A percentile compares a stretch with the other conserved stretches of the same genome.
phyloP scores from a whole-genome alignment of 225 moss, liverwort and hornwort species.

The Antitrichia curtipendula region DNA sequence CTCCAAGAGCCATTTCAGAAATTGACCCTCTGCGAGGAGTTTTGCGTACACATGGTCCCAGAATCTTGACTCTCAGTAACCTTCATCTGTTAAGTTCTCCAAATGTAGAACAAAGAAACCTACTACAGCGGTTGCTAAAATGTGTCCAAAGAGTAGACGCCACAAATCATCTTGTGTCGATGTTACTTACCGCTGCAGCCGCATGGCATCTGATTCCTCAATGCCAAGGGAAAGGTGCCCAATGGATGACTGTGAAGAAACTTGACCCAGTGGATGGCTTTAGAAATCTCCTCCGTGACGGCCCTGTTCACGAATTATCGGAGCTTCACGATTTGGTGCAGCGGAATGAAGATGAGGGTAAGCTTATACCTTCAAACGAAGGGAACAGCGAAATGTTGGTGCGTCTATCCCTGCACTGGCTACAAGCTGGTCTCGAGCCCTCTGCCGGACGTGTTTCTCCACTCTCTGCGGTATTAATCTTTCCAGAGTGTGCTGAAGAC shows the following conservation, averaged over 20 bases:
- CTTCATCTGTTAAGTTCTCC: conserved; percentile 12
- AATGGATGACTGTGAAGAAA: conserved; percentile 37
- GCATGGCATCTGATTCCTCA: conserved; percentile 40
- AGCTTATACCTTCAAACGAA: neutral
- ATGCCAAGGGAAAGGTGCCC: conserved; percentile 19
- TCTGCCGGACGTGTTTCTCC: conserved; percentile 25
- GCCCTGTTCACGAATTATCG: conserved; percentile 40
- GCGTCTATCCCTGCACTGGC: conserved; percentile 59
- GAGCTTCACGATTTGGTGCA: conserved; percentile 50
- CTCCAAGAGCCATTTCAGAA: conserved; percentile 4
- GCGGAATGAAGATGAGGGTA: conserved; percentile 22
- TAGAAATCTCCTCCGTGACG: conserved; percentile 22
- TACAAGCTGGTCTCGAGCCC: conserved; percentile 56
- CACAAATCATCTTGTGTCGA: conserved; percentile 46
- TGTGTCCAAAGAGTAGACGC: conserved; percentile 20
- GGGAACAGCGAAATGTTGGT: conserved; percentile 25
- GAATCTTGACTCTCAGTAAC: conserved; percentile 5
- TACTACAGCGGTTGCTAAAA: conserved; percentile 31
- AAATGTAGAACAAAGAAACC: conserved; percentile 13
- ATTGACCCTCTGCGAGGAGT: conserved; percentile 15
- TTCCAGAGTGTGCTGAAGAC: neutral
- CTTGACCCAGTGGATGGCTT: conserved; percentile 16
- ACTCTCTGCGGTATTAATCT: conserved; percentile 27
- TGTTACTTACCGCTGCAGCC: conserved; percentile 70
- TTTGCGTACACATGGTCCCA: neutral